phyloP scores from a whole-genome alignment of 2,329 filamentous ascomycete species.

The Fusarium piperis region DNA sequence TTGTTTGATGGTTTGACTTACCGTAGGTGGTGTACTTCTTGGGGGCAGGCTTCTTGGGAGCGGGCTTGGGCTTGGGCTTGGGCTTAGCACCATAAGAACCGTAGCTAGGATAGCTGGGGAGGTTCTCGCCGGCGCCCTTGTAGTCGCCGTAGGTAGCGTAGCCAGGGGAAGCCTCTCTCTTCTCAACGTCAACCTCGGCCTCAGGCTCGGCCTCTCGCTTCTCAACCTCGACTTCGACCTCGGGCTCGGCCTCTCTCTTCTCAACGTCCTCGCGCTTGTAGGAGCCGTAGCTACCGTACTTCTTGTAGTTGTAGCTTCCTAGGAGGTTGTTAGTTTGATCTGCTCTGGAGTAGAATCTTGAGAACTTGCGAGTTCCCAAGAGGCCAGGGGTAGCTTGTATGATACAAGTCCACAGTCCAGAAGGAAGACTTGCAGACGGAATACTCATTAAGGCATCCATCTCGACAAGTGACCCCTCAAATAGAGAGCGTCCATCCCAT shows the following conservation, averaged over 20 bases:
- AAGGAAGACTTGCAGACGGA: neutral
- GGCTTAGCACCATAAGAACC: constrained; percentile 1
- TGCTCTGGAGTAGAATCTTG: neutral
- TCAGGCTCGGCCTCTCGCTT: constrained; percentile 2
- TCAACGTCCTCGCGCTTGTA: constrained; percentile 14
- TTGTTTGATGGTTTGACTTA: neutral
- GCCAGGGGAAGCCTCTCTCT: neutral
- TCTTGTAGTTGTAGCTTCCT: constrained; percentile 25
- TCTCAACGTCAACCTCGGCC: neutral
- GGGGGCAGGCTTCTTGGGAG: constrained; percentile 1
- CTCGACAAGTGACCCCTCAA: neutral
- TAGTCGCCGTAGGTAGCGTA: neutral
- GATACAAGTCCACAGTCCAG: neutral
- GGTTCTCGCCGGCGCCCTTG: neutral
- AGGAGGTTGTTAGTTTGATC: neutral
- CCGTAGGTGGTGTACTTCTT: constrained; percentile 1
- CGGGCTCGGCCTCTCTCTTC: constrained; percentile 1
- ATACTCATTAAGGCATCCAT: neutral
- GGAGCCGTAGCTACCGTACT: constrained; percentile 13
- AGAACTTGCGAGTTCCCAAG: neutral
- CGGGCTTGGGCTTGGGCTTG: neutral
- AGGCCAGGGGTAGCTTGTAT: neutral
- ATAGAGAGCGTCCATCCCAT: neutral
- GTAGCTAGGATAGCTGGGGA: constrained; percentile 1
- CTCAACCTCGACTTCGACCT: constrained; percentile 3